These are phyloP conservation scores for Lichtheimia corymbifera DNA, from an alignment of 371 early-diverging fungal genomes.

Conservation along the genomic window DNA sequence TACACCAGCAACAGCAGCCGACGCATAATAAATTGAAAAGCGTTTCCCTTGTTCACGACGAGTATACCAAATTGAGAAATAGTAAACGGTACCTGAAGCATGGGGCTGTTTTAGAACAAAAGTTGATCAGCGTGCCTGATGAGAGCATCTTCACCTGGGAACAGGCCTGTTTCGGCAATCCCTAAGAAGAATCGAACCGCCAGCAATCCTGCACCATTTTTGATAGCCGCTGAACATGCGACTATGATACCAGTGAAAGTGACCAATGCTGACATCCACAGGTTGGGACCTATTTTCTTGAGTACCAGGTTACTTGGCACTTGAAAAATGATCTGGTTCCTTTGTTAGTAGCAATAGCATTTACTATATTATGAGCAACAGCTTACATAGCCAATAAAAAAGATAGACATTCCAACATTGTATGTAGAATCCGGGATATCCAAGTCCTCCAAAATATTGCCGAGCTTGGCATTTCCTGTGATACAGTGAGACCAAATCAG, in stretches of 20 bases:
- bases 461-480: slow-evolving; percentile 58
- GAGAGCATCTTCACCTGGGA: not conserved
- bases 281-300: slow-evolving; percentile 60
- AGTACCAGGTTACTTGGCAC: slow-evolving; percentile 72
- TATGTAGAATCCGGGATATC: slow-evolving; percentile 47
- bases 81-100: slow-evolving; percentile 38
- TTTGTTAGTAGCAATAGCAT: not conserved
- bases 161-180: slow-evolving; percentile 47
- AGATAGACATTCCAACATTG: slow-evolving; percentile 60
- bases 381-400: slow-evolving; percentile 59
- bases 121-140: no score
- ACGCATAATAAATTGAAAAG: slow-evolving; percentile 66
- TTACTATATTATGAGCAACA: not conserved
- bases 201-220: slow-evolving; percentile 49
- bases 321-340: slow-evolving; percentile 57
- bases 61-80: slow-evolving; percentile 51
- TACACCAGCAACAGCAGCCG: slow-evolving; percentile 68
- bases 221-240: slow-evolving; percentile 46
- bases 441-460: slow-evolving; percentile 45
- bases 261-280: slow-evolving; percentile 71
- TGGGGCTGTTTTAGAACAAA: no score
- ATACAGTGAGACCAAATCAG: no score
- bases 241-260: slow-evolving; percentile 43
- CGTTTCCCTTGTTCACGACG: slow-evolving; percentile 71
- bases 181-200: slow-evolving; percentile 72